Evolutionary conservation across 2,329 filamentous ascomycete species (phyloP), one percentile per base, ranked within the genome.

Genomic region (Penicillium sp.): DNA sequence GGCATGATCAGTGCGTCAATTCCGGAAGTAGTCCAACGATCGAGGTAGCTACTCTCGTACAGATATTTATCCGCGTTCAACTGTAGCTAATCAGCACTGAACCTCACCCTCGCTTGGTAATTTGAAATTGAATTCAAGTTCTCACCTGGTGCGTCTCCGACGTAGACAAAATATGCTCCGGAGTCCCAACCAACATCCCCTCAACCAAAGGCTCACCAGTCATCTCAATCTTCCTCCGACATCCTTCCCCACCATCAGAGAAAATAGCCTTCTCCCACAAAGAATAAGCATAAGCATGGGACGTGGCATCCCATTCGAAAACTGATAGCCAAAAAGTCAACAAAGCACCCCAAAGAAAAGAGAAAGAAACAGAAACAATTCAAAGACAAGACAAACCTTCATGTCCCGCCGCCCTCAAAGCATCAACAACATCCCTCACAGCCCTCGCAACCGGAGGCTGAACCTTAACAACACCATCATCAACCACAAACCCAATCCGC

Each of bases 361-460:
- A 36, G 1, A 2, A 4, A 6, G 48, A 2, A 52, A 31, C 16
- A 29, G 11, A 23, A 11, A 24, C 1, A 31, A 5, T 1, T 2
- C 9, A 0, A 21, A 21, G 6, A 21, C 8, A 26, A 24, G 5
- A 48, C 40, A 59, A 87, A 86, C 49, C 81, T 76, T 59, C 79
- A 75, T 19, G 81, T 71, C 61, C 82, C 68, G 79, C 84, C 83
- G 3, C 85, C 79, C 3, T 87, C 21, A 52, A 24, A 16, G 43
- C 43, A 46, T 52, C 31, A 24, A 52, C 33, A 24, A 46, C 42
- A 52, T 52, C 49, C 14, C 42, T 14, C 36, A 43, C 42, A 1
- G 85, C 86, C 36, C 86, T 73, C 1, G 72, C 72, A 33, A 87
- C 77, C 0, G 85, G 85, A 0, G 85, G 85, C 54, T 86, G 84